These are phyloP conservation scores for Colletotrichum orbiculare DNA, from an alignment of 2,329 filamentous ascomycete genomes.

Conservation along the genomic window DNA sequence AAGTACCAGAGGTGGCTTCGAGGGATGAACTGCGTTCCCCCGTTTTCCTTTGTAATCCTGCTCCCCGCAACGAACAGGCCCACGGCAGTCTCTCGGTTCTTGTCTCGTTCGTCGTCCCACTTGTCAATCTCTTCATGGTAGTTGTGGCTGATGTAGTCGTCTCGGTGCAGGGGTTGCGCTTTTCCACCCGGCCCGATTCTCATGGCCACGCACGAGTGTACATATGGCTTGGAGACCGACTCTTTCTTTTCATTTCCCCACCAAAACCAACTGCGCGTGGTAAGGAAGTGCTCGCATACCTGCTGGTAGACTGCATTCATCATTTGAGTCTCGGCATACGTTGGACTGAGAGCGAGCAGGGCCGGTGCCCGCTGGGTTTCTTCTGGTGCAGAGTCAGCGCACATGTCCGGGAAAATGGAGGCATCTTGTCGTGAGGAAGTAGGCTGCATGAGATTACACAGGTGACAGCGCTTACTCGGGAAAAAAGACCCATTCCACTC, in stretches of 20 bases:
- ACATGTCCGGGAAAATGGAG: not conserved
- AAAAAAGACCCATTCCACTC: slow-evolving; percentile 33
- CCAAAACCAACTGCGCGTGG: slow-evolving; percentile 28
- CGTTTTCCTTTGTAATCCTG: slow-evolving; percentile 43
- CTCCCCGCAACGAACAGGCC: slow-evolving; percentile 44
- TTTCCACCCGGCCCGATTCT: slow-evolving; percentile 40
- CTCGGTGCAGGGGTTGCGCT: slow-evolving; percentile 44
- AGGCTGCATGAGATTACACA: not conserved
- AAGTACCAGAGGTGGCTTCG: slow-evolving; percentile 42
- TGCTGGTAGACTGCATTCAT: slow-evolving; percentile 30
- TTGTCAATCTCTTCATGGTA: slow-evolving; percentile 36
- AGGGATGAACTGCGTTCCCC: slow-evolving; percentile 45
- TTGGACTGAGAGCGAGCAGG: slow-evolving; percentile 25
- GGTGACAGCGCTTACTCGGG: slow-evolving; percentile 8
- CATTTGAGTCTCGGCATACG: slow-evolving; percentile 28
- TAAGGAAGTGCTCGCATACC: slow-evolving; percentile 27
- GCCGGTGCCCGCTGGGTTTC: slow-evolving; percentile 32
- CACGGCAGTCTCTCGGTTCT: slow-evolving; percentile 40
- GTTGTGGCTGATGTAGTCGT: slow-evolving; percentile 43
- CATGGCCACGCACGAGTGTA: slow-evolving; percentile 25
- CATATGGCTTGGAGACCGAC: slow-evolving; percentile 28
- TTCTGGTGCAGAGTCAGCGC: slow-evolving; percentile 4
- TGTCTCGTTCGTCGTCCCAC: slow-evolving; percentile 30
- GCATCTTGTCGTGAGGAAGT: not conserved
- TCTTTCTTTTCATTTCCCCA: slow-evolving; percentile 27